These are phyloP conservation scores for Aristolochia contorta DNA, from an alignment of 164 flowering plant genomes.

Conservation along the genomic window DNA sequence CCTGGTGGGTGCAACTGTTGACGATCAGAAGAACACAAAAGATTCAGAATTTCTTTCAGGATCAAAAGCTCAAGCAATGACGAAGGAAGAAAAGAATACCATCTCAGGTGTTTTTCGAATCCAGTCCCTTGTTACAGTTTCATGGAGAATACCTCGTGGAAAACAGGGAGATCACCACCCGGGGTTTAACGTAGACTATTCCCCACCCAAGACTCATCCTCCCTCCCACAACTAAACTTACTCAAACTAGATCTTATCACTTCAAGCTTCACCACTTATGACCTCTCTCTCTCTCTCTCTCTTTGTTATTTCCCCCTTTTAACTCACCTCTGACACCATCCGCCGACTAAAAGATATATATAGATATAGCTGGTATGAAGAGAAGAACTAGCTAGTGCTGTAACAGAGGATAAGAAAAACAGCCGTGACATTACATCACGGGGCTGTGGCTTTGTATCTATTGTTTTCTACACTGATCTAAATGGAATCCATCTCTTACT, in stretches of 20 bases:
- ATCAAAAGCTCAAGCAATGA: conserved; percentile 2
- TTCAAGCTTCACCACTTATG: neutral
- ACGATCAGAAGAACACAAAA: conserved; percentile 4
- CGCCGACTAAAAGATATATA: neutral
- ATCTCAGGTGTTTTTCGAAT: conserved; percentile 16
- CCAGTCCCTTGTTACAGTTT: conserved; percentile 17
- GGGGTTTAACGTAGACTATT: conserved; percentile 37
- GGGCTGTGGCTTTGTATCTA: no score
- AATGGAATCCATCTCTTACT: no score
- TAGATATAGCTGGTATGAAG: no score
- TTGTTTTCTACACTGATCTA: conserved; percentile 5
- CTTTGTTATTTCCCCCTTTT: neutral
- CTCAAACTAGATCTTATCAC: no score
- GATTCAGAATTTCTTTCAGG: conserved; percentile 2
- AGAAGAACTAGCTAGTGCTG: neutral
- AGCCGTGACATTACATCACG: neutral
- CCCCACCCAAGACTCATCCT: conserved; percentile 62
- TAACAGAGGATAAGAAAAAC: conserved; percentile 3
- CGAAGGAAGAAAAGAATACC: neutral
- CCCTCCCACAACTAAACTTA: conserved; percentile 50
- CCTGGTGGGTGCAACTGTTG: conserved; percentile 11
- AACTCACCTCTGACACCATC: conserved; percentile 3
- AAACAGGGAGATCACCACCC: conserved; percentile 15
- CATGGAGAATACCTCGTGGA: conserved; percentile 17
- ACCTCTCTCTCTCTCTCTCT: neutral